A percentile compares a stretch with the other conserved stretches of the same genome.
These are phyloP conservation scores for Oxyria digyna DNA, from an alignment of 148 eudicot genomes.

Conservation along the genomic window DNA sequence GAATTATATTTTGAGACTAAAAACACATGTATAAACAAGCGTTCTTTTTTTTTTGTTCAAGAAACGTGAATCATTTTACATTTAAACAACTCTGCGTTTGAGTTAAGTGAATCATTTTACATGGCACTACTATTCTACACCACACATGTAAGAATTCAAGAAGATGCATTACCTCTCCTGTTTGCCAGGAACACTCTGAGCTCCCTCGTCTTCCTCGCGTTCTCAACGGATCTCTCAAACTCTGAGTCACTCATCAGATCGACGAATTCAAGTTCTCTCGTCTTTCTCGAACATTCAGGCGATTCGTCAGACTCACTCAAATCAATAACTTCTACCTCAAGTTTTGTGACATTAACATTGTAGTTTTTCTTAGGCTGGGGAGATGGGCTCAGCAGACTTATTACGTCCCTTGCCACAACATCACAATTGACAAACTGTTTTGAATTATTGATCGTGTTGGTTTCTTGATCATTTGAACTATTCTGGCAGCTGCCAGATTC, in stretches of 20 bases:
- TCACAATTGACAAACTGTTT: neutral
- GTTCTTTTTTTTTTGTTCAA: too few species aligned
- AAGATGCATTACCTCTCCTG: neutral
- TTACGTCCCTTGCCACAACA: constrained; percentile 19
- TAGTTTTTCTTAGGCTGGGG: constrained; percentile 17
- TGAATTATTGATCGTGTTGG: neutral
- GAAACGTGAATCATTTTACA: too few species aligned
- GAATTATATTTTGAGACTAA: too few species aligned
- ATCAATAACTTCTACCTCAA: constrained; percentile 38
- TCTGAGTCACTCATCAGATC: constrained; percentile 11
- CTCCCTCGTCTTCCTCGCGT: neutral
- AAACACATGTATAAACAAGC: too few species aligned
- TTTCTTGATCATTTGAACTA: neutral
- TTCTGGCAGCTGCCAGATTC: constrained; percentile 15
- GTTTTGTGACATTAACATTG: constrained; percentile 23
- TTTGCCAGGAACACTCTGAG: constrained; percentile 1
- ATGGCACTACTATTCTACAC: neutral
- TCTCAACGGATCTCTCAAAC: constrained; percentile 1
- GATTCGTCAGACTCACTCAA: constrained; percentile 62
- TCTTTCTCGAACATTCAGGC: constrained; percentile 49
- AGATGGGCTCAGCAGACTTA: constrained; percentile 67
- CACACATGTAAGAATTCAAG: neutral
- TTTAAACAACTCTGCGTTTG: too few species aligned
- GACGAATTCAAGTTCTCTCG: constrained; percentile 46
- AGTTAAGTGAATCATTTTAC: neutral